These are phyloP conservation scores for Geosmithia morbida DNA, from an alignment of 2,329 filamentous ascomycete genomes.

Conservation along the genomic window DNA sequence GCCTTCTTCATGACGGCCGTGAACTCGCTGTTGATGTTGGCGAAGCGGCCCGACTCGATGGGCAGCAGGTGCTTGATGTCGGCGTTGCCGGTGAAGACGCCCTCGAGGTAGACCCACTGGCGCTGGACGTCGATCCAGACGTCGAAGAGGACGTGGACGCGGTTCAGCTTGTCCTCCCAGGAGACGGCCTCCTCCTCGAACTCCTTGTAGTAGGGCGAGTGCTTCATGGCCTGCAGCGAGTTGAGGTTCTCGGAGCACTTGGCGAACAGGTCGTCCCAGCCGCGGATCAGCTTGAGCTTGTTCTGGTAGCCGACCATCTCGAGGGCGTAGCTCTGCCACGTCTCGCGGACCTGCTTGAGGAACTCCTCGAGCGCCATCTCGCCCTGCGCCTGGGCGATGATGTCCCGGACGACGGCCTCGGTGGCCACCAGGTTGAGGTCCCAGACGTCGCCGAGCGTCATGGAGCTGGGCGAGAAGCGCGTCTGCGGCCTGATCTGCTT, in stretches of 20 bases:
- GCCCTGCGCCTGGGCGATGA: constrained; percentile 89
- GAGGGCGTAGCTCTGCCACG: constrained; percentile 88
- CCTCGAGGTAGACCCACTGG: constrained; percentile 98
- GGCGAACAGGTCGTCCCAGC: constrained; percentile 95
- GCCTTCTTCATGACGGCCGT: constrained; percentile 99
- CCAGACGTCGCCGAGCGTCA: constrained; percentile 98
- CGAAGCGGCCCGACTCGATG: constrained; percentile 90
- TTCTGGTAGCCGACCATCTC: constrained; percentile 96
- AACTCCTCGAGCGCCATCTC: constrained; percentile 99
- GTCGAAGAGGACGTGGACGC: constrained; percentile 94
- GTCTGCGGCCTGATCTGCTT: constrained; percentile 87
- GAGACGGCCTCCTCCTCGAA: constrained; percentile 94
- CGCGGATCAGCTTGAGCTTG: constrained; percentile 92
- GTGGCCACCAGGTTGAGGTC: constrained; percentile 83
- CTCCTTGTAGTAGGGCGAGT: constrained; percentile 98
- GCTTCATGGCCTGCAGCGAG: constrained; percentile 94
- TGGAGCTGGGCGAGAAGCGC: constrained; percentile 82
- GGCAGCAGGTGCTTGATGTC: constrained; percentile 98
- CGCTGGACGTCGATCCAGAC: constrained; percentile 99
- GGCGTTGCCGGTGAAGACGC: constrained; percentile 95
- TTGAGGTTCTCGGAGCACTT: constrained; percentile 98
- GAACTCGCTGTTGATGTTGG: constrained; percentile 99
- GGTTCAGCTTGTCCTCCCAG: constrained; percentile 97
- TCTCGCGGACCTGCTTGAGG: constrained; percentile 88
- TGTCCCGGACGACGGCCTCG: constrained; percentile 77